Conservation (phyloP, 306 rosid species). For the Vigna unguiculata region DNA sequence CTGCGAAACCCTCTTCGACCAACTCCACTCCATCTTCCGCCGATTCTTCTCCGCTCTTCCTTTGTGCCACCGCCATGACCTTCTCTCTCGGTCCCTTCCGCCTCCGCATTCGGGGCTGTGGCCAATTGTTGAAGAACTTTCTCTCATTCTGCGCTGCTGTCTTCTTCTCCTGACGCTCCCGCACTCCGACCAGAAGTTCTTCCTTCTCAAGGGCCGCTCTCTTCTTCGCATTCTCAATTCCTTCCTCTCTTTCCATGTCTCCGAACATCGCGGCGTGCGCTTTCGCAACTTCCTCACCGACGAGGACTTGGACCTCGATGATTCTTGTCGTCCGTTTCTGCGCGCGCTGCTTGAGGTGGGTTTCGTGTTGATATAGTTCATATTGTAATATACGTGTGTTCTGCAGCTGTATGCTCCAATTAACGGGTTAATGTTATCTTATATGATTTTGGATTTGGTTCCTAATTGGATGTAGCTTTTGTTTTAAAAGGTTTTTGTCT, state of each 20-base stretch:
- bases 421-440: not conserved
- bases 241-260: conserved; percentile 44
- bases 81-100: conserved; percentile 22
- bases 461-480: conserved; percentile 14
- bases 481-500: not conserved
- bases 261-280: conserved; percentile 43
- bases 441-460: not conserved
- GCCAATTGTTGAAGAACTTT: conserved; percentile 53
- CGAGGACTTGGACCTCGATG: conserved; percentile 51
- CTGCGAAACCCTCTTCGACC: conserved; percentile 56
- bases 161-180: conserved; percentile 56
- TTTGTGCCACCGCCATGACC: conserved; percentile 36
- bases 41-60: conserved; percentile 50
- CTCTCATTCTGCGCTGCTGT: conserved; percentile 67
- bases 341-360: conserved; percentile 75
- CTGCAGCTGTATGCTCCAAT: not conserved
- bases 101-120: conserved; percentile 44
- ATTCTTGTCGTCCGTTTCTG: conserved; percentile 60
- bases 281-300: conserved; percentile 53
- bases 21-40: conserved; percentile 53
- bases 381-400: not conserved
- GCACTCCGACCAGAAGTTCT: conserved; percentile 43
- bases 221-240: conserved; percentile 52
- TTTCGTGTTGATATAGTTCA: not conserved
- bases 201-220: conserved; percentile 49